phyloP scores from a whole-genome alignment of 179 eudicot species.

The Drosera spatulata region DNA sequence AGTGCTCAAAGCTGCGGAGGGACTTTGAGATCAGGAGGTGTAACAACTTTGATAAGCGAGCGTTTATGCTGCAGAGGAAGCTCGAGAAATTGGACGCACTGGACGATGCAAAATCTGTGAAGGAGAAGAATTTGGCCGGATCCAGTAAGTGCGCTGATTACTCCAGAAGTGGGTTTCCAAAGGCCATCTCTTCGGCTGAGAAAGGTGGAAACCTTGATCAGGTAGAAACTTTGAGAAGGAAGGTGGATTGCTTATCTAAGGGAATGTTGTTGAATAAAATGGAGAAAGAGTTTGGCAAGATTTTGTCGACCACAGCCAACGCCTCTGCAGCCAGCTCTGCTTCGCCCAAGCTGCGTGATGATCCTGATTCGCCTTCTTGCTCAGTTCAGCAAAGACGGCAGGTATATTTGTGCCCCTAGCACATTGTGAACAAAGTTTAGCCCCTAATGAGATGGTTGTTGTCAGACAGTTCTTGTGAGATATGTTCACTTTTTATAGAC shows the following conservation, averaged over 20 bases:
- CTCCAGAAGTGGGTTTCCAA: constrained; percentile 40
- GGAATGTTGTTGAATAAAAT: constrained; percentile 54
- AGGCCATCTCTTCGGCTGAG: too few relatives aligned
- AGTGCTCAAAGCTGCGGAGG: constrained; percentile 18
- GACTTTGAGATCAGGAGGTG: constrained; percentile 27
- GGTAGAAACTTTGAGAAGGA: constrained; percentile 46
- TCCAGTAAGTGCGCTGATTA: too few relatives aligned
- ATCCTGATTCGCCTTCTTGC: constrained; percentile 27
- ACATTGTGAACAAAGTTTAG: too few relatives aligned
- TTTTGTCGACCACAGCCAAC: constrained; percentile 11
- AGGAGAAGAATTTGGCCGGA: constrained; percentile 59
- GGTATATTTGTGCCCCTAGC: constrained; percentile 14
- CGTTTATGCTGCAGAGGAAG: constrained; percentile 39
- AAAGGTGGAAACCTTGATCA: constrained; percentile 46
- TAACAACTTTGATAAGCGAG: constrained; percentile 55
- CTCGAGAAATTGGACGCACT: constrained; percentile 24
- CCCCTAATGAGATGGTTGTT: too few relatives aligned
- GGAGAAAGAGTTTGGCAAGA: constrained; percentile 39
- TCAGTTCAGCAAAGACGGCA: constrained; percentile 26
- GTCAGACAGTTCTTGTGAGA: too few relatives aligned
- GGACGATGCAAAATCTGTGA: constrained; percentile 29
- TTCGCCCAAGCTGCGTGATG: constrained; percentile 43
- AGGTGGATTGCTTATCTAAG: constrained; percentile 75
- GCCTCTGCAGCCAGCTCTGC: constrained; percentile 39
- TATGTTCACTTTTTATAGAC: too few relatives aligned